phyloP scores from a whole-genome alignment of 352 stramenopile genomes.

The Phytophthora cryptogea region DNA sequence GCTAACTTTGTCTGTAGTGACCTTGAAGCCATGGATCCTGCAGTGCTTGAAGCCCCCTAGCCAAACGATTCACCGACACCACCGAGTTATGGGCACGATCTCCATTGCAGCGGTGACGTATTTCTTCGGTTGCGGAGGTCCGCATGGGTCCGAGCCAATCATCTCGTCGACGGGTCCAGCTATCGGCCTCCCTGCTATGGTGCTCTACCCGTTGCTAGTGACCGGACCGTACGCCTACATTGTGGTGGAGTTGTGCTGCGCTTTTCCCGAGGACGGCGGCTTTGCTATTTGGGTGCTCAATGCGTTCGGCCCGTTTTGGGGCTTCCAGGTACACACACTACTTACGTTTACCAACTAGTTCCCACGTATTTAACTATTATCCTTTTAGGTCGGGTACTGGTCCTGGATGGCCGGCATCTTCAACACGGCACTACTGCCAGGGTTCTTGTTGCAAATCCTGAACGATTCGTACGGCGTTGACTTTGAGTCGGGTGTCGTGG shows the following conservation, averaged over 20 bases:
- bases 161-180: slow-evolving; percentile 59
- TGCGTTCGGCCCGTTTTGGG: slow-evolving; percentile 69
- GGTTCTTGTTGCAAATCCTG: slow-evolving; percentile 42
- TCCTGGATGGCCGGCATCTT: slow-evolving; percentile 71
- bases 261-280: slow-evolving; percentile 75
- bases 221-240: slow-evolving; percentile 64
- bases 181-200: slow-evolving; percentile 49
- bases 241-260: slow-evolving; percentile 65
- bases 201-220: slow-evolving; percentile 69
- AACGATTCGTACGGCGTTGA: slow-evolving; percentile 34
- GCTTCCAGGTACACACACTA: no score
- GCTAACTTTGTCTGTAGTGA: slow-evolving; percentile 22
- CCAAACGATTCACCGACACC: slow-evolving; percentile 14
- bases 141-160: slow-evolving; percentile 60
- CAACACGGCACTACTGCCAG: slow-evolving; percentile 59
- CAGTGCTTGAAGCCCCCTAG: slow-evolving; percentile 19
- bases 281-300: slow-evolving; percentile 76
- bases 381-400: slow-evolving; percentile 80
- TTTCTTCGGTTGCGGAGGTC: slow-evolving; percentile 50
- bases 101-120: slow-evolving; percentile 57
- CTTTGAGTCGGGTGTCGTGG: slow-evolving; percentile 22
- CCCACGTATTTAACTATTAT: no score
- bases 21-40: slow-evolving; percentile 18
- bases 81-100: slow-evolving; percentile 42
- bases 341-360: no score